Evolutionary conservation across 2,329 filamentous ascomycete genomes (phyloP), one percentile per base, ranked within the genome.

Genomic region (Ilyonectria destructans): DNA sequence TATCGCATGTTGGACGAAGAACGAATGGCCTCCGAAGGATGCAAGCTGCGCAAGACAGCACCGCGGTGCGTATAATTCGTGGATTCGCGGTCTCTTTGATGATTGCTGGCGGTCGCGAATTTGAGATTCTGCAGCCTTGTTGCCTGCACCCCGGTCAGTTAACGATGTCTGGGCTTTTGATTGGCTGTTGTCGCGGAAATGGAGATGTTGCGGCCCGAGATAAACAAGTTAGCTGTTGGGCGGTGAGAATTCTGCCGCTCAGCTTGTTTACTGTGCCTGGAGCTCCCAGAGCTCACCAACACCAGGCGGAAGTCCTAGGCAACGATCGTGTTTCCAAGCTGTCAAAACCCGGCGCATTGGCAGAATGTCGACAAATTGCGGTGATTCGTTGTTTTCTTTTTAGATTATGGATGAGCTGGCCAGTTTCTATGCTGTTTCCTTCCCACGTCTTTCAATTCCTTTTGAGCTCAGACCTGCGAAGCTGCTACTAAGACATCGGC

Each of bases 1-100:
- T 86, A 86, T 86, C 80, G 83, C 85, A 87, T 86, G 74, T 74
- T 82, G 80, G 69, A 69, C 48, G 65, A 57, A 59, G 56, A 70
- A 48, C 62, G 62, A 65, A 68, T 58, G 64, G 72, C 71, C 55
- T 72, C 69, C 63, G 60, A 48, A 40, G 37, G 52, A 65, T 73
- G 65, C 63, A 67, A 69, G 69, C 69, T 68, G 76, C 62, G 58
- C 71, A 64, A 66, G 67, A 73, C 43, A 71, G 69, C 70, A 74
- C 74, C 69, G 71, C 69, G 68, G 70, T 70, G 69, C 68, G 70
- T 64, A 65, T 61, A 69, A 72, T 66, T 69, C 58, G 73, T 68
- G 56, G 65, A 71, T 69, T 59, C 58, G 68, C 65, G 68, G 70
- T 73, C 69, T 73, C 70, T 73, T 69, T 67, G 62, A 68, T 69